Evolutionary conservation across 495 filamentous ascomycete species (phyloP).

Genomic region (Jackrogersella minutella): DNA sequence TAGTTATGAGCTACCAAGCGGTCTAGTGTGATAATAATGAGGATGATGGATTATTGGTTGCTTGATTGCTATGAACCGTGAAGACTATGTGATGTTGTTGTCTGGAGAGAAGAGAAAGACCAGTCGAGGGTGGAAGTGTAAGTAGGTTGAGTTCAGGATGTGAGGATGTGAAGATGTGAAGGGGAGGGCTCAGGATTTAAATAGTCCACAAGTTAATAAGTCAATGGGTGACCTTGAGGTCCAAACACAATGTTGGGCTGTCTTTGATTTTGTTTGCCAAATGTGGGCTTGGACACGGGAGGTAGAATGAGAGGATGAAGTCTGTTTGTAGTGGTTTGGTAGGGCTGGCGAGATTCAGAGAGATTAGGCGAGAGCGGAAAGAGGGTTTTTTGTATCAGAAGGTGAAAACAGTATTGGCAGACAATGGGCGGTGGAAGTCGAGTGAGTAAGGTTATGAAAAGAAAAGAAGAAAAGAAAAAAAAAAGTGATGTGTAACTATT

Average conservation of each 20-base stretch:
- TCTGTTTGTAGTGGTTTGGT: constrained; percentile 34
- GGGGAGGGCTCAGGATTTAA: constrained; percentile 24
- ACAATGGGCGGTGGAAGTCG: constrained; percentile 18
- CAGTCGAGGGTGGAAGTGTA: neutral
- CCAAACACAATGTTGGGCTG: constrained; percentile 31
- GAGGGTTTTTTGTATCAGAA: constrained; percentile 14
- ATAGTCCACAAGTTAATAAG: constrained; percentile 23
- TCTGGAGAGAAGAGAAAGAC: constrained; percentile 1
- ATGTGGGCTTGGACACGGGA: constrained; percentile 28
- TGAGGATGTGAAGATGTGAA: constrained; percentile 6
- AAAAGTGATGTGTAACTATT: constrained; percentile 40
- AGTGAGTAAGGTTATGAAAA: constrained; percentile 9
- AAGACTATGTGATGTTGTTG: neutral
- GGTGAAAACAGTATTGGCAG: constrained; percentile 30
- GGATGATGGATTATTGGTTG: neutral
- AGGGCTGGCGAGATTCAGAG: constrained; percentile 17
- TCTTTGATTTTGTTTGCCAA: constrained; percentile 42
- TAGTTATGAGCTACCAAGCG: neutral
- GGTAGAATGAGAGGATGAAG: constrained; percentile 13
- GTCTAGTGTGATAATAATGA: constrained; percentile 5
- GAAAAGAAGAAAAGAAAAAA: neutral
- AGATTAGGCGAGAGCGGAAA: constrained; percentile 29
- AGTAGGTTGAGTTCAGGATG: neutral
- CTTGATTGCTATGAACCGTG: too few species aligned
- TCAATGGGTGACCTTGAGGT: constrained; percentile 32